phyloP scores from a whole-genome alignment of 2,329 filamentous ascomycete species.

The Fusarium pilosicola region DNA sequence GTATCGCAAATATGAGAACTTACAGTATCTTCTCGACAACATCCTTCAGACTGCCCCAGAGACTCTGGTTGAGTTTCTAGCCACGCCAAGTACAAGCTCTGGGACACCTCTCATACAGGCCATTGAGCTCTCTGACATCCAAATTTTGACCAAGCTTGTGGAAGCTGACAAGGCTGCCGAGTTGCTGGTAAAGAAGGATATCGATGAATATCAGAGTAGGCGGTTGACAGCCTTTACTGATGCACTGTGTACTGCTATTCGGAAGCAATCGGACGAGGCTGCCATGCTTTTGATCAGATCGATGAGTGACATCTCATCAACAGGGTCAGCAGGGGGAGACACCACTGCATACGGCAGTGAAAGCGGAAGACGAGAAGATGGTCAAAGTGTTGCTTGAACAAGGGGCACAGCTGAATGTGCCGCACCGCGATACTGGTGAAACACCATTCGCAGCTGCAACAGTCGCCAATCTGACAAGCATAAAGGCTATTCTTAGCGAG shows the following conservation, averaged over 20 bases:
- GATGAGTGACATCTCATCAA: neutral
- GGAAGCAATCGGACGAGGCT: neutral
- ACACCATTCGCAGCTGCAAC: neutral
- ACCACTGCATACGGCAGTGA: rapidly evolving
- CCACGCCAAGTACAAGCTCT: neutral
- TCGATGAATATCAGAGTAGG: neutral
- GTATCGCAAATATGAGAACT: neutral
- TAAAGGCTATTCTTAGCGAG: neutral
- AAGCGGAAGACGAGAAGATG: neutral
- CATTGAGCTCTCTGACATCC: rapidly evolving
- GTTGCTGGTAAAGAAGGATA: neutral
- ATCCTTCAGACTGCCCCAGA: neutral
- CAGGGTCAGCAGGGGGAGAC: neutral
- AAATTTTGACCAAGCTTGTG: neutral
- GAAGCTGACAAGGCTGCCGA: neutral
- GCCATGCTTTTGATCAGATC: rapidly evolving
- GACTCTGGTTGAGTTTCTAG: neutral
- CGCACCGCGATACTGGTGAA: rapidly evolving
- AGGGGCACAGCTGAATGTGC: neutral
- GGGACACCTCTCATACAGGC: neutral
- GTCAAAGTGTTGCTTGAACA: neutral
- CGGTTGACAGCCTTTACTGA: neutral
- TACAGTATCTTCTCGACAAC: rapidly evolving
- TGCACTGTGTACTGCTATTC: neutral
- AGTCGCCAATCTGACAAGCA: neutral